These are phyloP conservation scores for Protomyces gravidus DNA, from an alignment of 1,139 yeast species.

Conservation along the genomic window DNA sequence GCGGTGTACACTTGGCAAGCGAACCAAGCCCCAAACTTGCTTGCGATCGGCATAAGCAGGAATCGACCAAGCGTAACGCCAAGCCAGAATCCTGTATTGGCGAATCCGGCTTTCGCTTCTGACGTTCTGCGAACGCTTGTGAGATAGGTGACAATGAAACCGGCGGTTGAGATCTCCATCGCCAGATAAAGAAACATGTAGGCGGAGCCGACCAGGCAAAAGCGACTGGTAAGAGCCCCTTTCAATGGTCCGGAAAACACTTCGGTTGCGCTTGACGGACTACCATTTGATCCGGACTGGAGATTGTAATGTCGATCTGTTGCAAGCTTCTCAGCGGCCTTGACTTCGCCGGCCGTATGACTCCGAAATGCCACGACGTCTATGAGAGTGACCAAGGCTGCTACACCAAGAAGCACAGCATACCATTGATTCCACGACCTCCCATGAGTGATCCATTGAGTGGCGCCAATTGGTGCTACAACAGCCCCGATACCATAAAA, in stretches of 20 bases:
- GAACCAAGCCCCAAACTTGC: constrained; percentile 36
- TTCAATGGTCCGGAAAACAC: background rate
- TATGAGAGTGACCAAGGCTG: constrained; percentile 41
- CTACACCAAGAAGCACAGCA: constrained; percentile 47
- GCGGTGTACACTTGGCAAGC: constrained; percentile 34
- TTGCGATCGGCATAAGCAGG: constrained; percentile 42
- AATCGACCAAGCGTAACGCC: constrained; percentile 63
- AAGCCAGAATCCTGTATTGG: constrained; percentile 68
- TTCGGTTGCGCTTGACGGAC: background rate
- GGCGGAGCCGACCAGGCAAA: constrained; percentile 29
- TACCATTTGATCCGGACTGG: background rate
- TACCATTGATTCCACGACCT: constrained; percentile 55
- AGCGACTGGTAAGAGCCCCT: constrained; percentile 14
- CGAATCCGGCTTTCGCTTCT: constrained; percentile 52
- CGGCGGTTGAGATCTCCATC: constrained; percentile 62
- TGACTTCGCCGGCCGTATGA: constrained; percentile 32
- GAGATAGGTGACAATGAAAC: constrained; percentile 65
- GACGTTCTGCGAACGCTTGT: constrained; percentile 54
- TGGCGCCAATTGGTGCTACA: constrained; percentile 55
- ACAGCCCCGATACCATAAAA: constrained; percentile 65
- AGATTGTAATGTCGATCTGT: constrained; percentile 1
- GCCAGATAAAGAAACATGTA: constrained; percentile 63
- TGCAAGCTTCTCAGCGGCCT: background rate
- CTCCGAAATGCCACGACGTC: constrained; percentile 45
- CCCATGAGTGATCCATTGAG: constrained; percentile 50